phyloP scores from a whole-genome alignment of 305 asterid species.

The Fraxinus nigra region DNA sequence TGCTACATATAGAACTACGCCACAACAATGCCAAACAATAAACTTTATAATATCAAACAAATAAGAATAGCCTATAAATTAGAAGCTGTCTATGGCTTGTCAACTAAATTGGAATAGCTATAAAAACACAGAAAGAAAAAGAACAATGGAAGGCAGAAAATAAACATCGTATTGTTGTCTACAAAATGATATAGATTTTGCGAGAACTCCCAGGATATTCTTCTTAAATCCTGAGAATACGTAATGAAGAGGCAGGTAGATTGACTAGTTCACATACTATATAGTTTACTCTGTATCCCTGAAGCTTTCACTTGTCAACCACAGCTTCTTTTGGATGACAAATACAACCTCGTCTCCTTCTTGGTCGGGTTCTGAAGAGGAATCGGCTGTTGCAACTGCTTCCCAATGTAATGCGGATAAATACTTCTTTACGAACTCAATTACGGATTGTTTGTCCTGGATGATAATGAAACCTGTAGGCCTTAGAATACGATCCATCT shows the following conservation, averaged over 20 bases:
- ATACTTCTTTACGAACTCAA: conserved; percentile 79
- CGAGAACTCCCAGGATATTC: conserved; percentile 16
- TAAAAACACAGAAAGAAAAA: conserved; percentile 16
- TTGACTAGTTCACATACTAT: conserved; percentile 1
- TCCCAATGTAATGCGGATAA: conserved; percentile 84
- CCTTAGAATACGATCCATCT: conserved; percentile 89
- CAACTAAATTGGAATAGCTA: conserved; percentile 25
- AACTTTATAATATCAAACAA: conserved; percentile 36
- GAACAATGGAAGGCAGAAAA: neutral
- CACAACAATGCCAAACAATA: neutral
- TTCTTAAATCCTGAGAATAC: conserved; percentile 42
- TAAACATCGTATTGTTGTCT: conserved; percentile 26
- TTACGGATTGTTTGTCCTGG: conserved; percentile 60
- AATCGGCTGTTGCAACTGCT: conserved; percentile 57
- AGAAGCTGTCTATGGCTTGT: conserved; percentile 34
- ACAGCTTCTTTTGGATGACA: conserved; percentile 70
- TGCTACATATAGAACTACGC: neutral
- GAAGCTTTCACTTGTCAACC: conserved; percentile 81
- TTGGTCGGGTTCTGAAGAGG: conserved; percentile 47
- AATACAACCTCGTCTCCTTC: conserved; percentile 75
- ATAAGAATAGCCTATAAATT: conserved; percentile 48
- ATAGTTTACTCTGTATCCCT: conserved; percentile 50
- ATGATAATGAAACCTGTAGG: conserved; percentile 78
- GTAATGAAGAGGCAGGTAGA: conserved; percentile 17
- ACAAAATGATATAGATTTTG: conserved; percentile 24